Base-by-base conservation (phyloP, 208 protist species). In the Herpetomonas tarakana region DNA sequence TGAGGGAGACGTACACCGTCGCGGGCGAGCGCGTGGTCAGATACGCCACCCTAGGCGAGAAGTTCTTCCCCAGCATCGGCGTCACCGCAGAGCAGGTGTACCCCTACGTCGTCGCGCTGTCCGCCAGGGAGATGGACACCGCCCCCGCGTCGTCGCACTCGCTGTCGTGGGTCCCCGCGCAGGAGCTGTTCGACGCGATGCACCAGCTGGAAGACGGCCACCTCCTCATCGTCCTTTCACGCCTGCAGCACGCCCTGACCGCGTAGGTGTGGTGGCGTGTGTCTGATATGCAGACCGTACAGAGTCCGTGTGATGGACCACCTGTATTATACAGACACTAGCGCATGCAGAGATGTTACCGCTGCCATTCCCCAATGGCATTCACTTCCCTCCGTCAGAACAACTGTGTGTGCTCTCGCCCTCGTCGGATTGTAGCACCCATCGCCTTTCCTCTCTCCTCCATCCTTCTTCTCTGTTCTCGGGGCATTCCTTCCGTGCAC, bases 201-300 rank as follows among this genome's bases (percentile, higher is more conserved):
- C 11, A 51, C 45, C 19, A 7, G 14, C n/a, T 51, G n/a, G 45
- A 51, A 18, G 45, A 51, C n/a, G 45, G 45, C 45, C 45, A 51
- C 45, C n/a, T 51, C 14, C n/a, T 51, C 7, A 18, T 51, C 19
- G 45, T 18, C 7, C 45, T 51, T 6, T 51, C 45, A 9, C 45
- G 45, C n/a, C 45, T 51, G 45, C 45, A 51, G 45, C 45, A 51
- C 45, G 21, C 21, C n/a, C 45, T 51, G 11, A 26, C 45, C 11
- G n/a, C n/a, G n/a, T n/a, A n/a, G n/a, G n/a, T n/a, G n/a, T n/a
- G n/a, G n/a, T n/a, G n/a, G n/a, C n/a, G n/a, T n/a, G n/a, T n/a
- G n/a, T n/a, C n/a, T n/a, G n/a, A n/a, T n/a, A n/a, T n/a, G n/a
- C n/a, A n/a, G 45, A 21, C 45, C 24, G 9, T 6, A 22, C 19